These are phyloP conservation scores for Aegilops speltoides DNA, from an alignment of 176 grass and related monocot genomes.

Conservation along the genomic window DNA sequence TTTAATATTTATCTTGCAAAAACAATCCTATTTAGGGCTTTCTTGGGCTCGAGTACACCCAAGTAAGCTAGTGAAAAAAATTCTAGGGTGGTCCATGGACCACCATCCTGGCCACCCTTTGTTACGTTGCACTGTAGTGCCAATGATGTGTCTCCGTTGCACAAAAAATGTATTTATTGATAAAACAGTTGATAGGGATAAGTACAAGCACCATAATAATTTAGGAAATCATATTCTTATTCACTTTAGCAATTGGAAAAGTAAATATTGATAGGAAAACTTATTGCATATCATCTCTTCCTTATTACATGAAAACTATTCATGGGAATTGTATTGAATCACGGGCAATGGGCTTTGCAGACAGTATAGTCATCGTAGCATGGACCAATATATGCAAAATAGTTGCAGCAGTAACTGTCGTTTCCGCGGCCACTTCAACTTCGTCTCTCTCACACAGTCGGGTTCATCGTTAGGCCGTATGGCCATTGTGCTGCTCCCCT, in stretches of 20 bases:
- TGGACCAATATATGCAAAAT: not conserved
- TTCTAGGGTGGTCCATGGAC: not conserved
- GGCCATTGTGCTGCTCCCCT: not conserved
- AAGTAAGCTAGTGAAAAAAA: not conserved
- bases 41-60: no score
- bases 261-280: not conserved
- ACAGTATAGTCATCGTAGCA: not conserved
- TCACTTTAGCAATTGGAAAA: no score
- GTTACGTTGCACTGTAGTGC: no score
- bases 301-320: not conserved
- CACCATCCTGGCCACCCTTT: no score
- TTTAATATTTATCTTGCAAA: no score
- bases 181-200: no score
- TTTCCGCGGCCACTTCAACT: not conserved
- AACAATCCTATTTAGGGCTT: no score
- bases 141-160: no score
- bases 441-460: not conserved
- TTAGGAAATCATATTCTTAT: no score
- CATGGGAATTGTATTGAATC: no score
- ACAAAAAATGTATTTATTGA: no score
- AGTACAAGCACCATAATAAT: no score
- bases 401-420: not conserved
- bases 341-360: not conserved
- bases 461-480: not conserved
- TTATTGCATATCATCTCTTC: not conserved